These are phyloP conservation scores for Hericium coralloides DNA, from an alignment of 768 basidiomycete genomes.

Conservation along the genomic window DNA sequence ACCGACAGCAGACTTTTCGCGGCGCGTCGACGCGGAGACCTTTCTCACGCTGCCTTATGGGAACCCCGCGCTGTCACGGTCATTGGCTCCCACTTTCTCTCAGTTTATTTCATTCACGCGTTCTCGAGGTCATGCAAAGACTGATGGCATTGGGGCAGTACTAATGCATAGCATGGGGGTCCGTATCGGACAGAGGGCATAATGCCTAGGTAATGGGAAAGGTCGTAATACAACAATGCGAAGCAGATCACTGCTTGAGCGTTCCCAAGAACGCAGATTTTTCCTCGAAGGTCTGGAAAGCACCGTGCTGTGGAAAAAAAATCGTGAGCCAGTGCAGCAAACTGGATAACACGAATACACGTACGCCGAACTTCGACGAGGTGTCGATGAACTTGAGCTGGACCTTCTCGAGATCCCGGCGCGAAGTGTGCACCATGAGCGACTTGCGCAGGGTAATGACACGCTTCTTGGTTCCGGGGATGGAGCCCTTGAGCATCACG, in stretches of 20 bases:
- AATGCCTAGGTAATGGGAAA: slow-evolving; percentile 26
- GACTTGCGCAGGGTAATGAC: slow-evolving; percentile 96
- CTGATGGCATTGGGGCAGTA: slow-evolving; percentile 20
- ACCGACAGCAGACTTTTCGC: neutral
- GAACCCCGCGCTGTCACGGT: neutral
- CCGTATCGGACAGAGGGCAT: slow-evolving; percentile 27
- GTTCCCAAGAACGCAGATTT: slow-evolving; percentile 91
- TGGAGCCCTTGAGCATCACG: slow-evolving; percentile 92
- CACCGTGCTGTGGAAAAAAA: slow-evolving; percentile 59
- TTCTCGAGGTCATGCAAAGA: neutral
- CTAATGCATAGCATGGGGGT: slow-evolving; percentile 31
- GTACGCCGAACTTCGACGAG: slow-evolving; percentile 91
- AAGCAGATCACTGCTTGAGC: slow-evolving; percentile 64
- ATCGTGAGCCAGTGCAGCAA: slow-evolving; percentile 1
- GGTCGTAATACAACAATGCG: slow-evolving; percentile 28
- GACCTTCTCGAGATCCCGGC: slow-evolving; percentile 96
- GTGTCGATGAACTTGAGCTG: slow-evolving; percentile 99
- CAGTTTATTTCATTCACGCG: neutral
- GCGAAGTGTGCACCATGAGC: slow-evolving; percentile 91
- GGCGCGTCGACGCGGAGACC: neutral
- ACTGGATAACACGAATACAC: slow-evolving; percentile 22
- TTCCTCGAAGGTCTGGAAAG: slow-evolving; percentile 96
- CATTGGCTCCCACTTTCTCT: neutral
- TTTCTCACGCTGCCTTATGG: neutral
- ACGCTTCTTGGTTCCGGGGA: slow-evolving; percentile 97